A percentile compares a stretch with the other conserved stretches of the same genome.
Conservation (phyloP, 176 grass and related monocot genomes). For the Eremochloa ophiuroides region DNA sequence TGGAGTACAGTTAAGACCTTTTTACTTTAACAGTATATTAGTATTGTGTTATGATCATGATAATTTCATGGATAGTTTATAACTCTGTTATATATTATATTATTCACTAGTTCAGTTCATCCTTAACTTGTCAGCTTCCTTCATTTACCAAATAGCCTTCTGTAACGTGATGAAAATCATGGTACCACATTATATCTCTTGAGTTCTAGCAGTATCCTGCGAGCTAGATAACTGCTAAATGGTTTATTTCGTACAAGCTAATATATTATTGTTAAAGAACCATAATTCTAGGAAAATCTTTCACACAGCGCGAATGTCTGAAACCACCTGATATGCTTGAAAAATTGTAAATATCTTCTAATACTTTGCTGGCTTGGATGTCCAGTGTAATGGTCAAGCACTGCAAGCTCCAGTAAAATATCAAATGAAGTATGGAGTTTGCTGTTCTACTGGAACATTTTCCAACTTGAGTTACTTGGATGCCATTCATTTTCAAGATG, state of each 20-base stretch:
- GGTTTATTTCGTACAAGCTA: background rate
- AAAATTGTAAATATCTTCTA: constrained; percentile 39
- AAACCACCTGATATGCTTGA: constrained; percentile 34
- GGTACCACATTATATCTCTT: background rate
- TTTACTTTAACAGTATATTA: background rate
- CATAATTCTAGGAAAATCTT: constrained; percentile 23
- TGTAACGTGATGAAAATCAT: too few relatives aligned
- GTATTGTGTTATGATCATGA: background rate
- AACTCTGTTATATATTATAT: background rate
- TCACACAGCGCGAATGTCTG: background rate
- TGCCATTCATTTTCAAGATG: constrained; percentile 38
- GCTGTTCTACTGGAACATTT: constrained; percentile 51
- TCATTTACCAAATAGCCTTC: background rate
- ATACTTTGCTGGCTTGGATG: constrained; percentile 70
- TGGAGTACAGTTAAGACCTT: background rate
- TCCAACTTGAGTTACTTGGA: constrained; percentile 46
- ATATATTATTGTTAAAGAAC: constrained; percentile 14
- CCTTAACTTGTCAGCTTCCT: background rate
- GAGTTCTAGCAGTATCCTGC: background rate
- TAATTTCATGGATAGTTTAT: background rate
- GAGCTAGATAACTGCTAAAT: background rate
- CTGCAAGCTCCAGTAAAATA: constrained; percentile 53
- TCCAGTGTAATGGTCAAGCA: constrained; percentile 69
- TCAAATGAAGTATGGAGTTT: constrained; percentile 60
- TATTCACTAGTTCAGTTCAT: background rate